Conservation (phyloP, 305 asterid species). For the Fraxinus velutina region DNA sequence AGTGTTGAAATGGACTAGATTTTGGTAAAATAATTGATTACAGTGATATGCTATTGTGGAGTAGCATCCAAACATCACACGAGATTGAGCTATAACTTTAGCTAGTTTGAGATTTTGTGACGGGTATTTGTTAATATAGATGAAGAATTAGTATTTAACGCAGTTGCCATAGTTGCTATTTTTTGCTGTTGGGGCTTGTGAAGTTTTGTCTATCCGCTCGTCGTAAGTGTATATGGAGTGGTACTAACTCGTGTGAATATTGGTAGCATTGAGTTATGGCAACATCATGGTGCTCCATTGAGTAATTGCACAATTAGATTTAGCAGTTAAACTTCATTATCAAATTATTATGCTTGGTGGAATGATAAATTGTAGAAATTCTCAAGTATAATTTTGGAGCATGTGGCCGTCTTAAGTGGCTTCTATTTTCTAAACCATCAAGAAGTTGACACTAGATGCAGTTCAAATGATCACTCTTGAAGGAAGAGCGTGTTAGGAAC, state of each 20-base stretch:
- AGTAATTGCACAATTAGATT: neutral
- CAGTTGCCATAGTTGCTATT: neutral
- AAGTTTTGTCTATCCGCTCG: neutral
- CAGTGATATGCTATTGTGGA: neutral
- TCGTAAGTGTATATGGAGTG: neutral
- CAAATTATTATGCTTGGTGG: neutral
- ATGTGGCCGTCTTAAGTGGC: neutral
- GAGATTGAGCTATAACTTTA: neutral
- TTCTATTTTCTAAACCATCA: constrained; percentile 7
- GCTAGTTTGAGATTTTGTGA: neutral
- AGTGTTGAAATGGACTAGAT: neutral
- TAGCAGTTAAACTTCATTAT: neutral
- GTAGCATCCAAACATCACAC: neutral
- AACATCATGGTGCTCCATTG: neutral
- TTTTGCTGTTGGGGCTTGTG: neutral
- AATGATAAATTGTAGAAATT: neutral
- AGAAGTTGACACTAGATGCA: constrained; percentile 3
- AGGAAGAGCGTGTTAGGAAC: neutral
- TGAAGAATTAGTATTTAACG: neutral
- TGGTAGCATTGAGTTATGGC: neutral
- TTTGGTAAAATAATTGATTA: neutral
- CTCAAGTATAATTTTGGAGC: neutral
- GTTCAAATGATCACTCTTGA: constrained; percentile 7
- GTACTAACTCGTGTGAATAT: neutral
- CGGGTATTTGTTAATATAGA: neutral